A percentile compares a stretch with the other conserved stretches of the same genome.
Conservation (phyloP, 164 flowering plant species). For the grape (Vitis vinifera) region ASM3070453v1 NC_081822.1:27285501-27286000, state of each 20-base stretch:
- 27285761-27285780: no score
- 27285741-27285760: no score
- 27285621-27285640: conserved; percentile 47
- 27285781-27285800: no score
- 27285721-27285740: conserved; percentile 40
- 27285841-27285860: no score
- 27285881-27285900: no score
- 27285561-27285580: background rate
- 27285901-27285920: conserved; percentile 6
- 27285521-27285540: no score
- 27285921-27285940: conserved; percentile 40
- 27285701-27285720: conserved; percentile 23
- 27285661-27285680: conserved; percentile 8
- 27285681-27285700: conserved; percentile 34
- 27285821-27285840: no score
- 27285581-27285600: conserved; percentile 39
- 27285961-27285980: background rate
- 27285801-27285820: no score
- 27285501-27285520: no score
- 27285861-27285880: no score
- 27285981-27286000: no score
- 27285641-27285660: conserved; percentile 43
- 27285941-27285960: conserved; percentile 40
- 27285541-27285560: no score
- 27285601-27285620: conserved; percentile 32